Percentiles rank a stretch among this genome's conserved stretches.
These are phyloP conservation scores for Leishmania tarentolae DNA, from an alignment of 208 protist genomes.

Conservation along the genomic window DNA sequence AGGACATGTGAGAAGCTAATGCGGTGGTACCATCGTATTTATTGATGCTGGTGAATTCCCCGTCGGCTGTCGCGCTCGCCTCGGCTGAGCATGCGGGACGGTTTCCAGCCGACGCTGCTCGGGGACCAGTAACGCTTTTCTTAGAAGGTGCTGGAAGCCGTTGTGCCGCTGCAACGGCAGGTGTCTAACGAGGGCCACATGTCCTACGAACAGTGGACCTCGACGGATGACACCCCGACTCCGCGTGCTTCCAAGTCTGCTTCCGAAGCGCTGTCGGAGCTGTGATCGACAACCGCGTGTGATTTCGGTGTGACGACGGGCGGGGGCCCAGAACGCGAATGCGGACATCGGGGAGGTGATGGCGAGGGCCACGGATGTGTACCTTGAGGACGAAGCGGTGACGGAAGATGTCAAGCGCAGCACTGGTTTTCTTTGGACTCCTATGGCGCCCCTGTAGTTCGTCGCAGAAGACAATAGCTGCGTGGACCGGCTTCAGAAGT, in stretches of 20 bases:
- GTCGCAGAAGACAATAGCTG: constrained; percentile 18
- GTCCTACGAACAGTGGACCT: neutral
- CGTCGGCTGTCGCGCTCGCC: neutral
- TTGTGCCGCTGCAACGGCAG: neutral
- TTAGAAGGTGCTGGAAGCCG: neutral
- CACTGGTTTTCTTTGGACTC: neutral
- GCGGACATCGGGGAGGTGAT: neutral
- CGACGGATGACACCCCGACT: neutral
- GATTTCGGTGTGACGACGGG: neutral
- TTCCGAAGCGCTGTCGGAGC: neutral
- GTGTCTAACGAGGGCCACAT: neutral
- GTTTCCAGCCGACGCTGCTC: neutral
- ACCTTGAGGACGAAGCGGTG: constrained; percentile 11
- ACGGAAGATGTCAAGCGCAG: constrained; percentile 2
- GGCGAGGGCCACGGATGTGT: neutral
- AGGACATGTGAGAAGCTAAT: constrained; percentile 3
- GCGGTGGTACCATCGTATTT: constrained; percentile 1
- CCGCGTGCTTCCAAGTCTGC: neutral
- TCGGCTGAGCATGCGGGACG: neutral
- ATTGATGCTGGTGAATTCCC: constrained; percentile 9
- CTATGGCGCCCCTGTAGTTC: constrained; percentile 1
- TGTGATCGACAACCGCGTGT: neutral
- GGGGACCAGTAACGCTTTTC: neutral
- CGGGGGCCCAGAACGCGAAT: neutral
- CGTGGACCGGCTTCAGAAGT: constrained; percentile 69